Base-by-base conservation (phyloP, 2,329 filamentous ascomycete genomes). In the Volutella citrinella region DNA sequence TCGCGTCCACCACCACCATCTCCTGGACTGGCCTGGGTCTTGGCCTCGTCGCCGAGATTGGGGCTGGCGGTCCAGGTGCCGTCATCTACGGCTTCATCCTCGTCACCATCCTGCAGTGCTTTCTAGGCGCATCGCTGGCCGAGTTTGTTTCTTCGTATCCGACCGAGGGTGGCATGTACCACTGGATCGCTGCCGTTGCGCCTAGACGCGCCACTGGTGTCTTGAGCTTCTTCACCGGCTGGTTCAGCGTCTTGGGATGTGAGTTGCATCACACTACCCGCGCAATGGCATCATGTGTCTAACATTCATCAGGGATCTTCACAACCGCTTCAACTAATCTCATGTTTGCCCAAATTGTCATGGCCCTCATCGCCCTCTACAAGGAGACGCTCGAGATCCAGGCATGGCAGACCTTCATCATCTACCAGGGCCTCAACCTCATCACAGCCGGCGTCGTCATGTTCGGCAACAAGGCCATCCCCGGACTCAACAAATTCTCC, bases 81-180 rank as follows among this genome's bases (percentile, higher is more conserved):
- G 57, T 72, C n/a, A 72, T 70, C 36, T 72, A 72, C 41, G 69
- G 69, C 32, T 70, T 71, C 35, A 66, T 71, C 32, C 56, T 72
- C 4, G 65, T 71, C 13, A 64, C 65, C 2, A 57, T 70, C 20
- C 58, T 72, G 21, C 67, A 70, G 27, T 65, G 58, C 22, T 71
- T 70, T 36, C 49, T 70, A 19, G 67, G 60, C 19, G 61, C 64
- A 5, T 70, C 68, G 0, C 30, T 45, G 15, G 42, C 42, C 20
- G 40, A 73, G 42, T 64, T 73, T 33, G 66, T 70, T 8, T 70
- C 66, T 5, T 63, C 64, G 3, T 70, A 70, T 37, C 69, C 69
- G 5, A 68, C 66, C 9, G 64, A 65, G 32, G 69, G 69, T 15
- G 69, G 69, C 26, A 69, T 70, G 66, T 73, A 72, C 36, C 69